Conservation (phyloP, 352 stramenopile genomes). For the Paralagenidium karlingii region DNA sequence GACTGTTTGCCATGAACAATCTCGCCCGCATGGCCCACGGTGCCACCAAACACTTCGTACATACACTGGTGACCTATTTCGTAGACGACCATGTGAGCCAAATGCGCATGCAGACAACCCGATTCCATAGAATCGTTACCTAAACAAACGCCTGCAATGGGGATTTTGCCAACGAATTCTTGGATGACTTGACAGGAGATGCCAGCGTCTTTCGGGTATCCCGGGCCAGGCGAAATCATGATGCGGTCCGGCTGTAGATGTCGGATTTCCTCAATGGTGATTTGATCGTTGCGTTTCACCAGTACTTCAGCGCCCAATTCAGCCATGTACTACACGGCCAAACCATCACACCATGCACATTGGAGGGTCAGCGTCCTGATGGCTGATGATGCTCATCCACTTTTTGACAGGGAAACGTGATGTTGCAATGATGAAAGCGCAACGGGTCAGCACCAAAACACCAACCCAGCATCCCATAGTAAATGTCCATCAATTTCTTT, state of each 20-base stretch:
- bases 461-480: neutral
- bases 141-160: slow-evolving; percentile 76
- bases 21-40: slow-evolving; percentile 71
- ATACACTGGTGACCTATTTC: slow-evolving; percentile 72
- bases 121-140: slow-evolving; percentile 9
- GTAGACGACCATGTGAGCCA: too few species aligned
- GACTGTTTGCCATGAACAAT: slow-evolving; percentile 84
- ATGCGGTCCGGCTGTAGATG: slow-evolving; percentile 71
- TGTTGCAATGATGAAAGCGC: neutral
- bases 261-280: slow-evolving; percentile 68
- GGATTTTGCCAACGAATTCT: slow-evolving; percentile 65
- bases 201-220: slow-evolving; percentile 68
- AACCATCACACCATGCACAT: neutral
- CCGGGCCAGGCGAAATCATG: slow-evolving; percentile 78
- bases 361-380: neutral
- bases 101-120: neutral
- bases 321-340: slow-evolving; percentile 54
- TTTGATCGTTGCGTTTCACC: slow-evolving; percentile 75
- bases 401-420: too few species aligned
- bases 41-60: slow-evolving; percentile 82
- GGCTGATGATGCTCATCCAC: neutral
- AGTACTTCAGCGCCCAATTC: slow-evolving; percentile 68
- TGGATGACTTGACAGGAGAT: slow-evolving; percentile 78
- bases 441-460: neutral
- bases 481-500: neutral